A percentile compares a stretch with the other conserved stretches of the same genome.
These are phyloP conservation scores for Amanita thiersii DNA, from an alignment of 768 basidiomycete species.

Conservation along the genomic window DNA sequence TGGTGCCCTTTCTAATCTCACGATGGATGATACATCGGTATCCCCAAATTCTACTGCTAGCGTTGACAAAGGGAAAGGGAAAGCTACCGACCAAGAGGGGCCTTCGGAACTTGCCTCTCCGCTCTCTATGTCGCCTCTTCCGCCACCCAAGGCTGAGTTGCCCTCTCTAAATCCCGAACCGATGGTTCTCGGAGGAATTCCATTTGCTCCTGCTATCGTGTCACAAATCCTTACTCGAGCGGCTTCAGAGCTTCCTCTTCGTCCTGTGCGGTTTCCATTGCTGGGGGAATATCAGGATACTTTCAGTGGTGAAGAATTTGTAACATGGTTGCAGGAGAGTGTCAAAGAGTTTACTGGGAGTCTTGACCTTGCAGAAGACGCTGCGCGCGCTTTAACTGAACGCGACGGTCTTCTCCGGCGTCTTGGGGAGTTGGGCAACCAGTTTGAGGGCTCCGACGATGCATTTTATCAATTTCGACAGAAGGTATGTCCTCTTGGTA, in stretches of 20 bases:
- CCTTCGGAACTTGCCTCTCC: constrained; percentile 36
- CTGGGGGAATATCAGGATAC: constrained; percentile 81
- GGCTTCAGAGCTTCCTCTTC: constrained; percentile 60
- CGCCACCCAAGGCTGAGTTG: constrained; percentile 39
- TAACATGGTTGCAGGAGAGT: constrained; percentile 72
- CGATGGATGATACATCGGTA: constrained; percentile 23
- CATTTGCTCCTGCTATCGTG: constrained; percentile 55
- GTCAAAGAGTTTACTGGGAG: constrained; percentile 73
- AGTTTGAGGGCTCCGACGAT: constrained; percentile 69
- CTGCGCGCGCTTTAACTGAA: constrained; percentile 54
- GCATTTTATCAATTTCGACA: constrained; percentile 81
- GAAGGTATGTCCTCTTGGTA: constrained; percentile 38
- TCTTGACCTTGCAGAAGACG: constrained; percentile 73
- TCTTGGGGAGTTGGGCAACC: constrained; percentile 77
- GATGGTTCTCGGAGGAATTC: constrained; percentile 69
- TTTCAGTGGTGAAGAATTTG: constrained; percentile 87
- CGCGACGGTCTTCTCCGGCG: constrained; percentile 58
- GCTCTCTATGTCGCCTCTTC: constrained; percentile 53
- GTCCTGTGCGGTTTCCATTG: constrained; percentile 67
- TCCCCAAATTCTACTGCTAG: constrained; percentile 35
- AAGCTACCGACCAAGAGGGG: constrained; percentile 37
- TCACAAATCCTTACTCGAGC: constrained; percentile 68
- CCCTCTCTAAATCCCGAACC: constrained; percentile 34
- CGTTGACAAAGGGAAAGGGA: constrained; percentile 82
- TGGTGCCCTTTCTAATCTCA: constrained; percentile 23